Evolutionary conservation across 306 rosid species (phyloP).

Genomic region (Neltuma alba): DNA sequence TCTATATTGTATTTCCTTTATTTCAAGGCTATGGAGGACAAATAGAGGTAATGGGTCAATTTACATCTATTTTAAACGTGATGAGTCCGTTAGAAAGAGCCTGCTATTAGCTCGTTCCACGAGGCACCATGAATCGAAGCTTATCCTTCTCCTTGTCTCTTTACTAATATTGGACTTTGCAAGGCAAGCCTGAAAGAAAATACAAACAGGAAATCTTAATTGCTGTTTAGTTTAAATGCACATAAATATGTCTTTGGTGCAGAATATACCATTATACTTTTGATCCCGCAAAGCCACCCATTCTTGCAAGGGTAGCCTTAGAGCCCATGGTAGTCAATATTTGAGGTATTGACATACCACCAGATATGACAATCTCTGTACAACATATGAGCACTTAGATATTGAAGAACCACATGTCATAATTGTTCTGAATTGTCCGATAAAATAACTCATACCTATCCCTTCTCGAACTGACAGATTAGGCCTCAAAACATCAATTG

Average conservation of each 20-base stretch:
- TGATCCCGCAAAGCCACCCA: constrained; percentile 33
- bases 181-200: not conserved
- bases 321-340: constrained; percentile 60
- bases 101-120: not conserved
- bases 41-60: not conserved
- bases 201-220: constrained; percentile 34
- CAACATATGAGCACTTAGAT: constrained; percentile 27
- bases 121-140: not conserved
- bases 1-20: not conserved
- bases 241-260: not conserved
- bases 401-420: not conserved
- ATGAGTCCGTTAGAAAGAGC: not conserved
- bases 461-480: constrained; percentile 82
- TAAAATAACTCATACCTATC: constrained; percentile 53
- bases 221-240: constrained; percentile 16
- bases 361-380: constrained; percentile 86
- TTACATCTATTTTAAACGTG: not conserved
- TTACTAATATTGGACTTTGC: not conserved
- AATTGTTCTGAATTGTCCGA: not conserved
- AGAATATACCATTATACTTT: constrained; percentile 38
- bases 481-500: constrained; percentile 64
- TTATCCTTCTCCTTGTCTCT: constrained; percentile 13
- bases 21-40: not conserved
- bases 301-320: constrained; percentile 42
- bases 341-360: constrained; percentile 88